phyloP scores from a whole-genome alignment of 1,139 yeast genomes.

The Geotrichum candidum region DNA sequence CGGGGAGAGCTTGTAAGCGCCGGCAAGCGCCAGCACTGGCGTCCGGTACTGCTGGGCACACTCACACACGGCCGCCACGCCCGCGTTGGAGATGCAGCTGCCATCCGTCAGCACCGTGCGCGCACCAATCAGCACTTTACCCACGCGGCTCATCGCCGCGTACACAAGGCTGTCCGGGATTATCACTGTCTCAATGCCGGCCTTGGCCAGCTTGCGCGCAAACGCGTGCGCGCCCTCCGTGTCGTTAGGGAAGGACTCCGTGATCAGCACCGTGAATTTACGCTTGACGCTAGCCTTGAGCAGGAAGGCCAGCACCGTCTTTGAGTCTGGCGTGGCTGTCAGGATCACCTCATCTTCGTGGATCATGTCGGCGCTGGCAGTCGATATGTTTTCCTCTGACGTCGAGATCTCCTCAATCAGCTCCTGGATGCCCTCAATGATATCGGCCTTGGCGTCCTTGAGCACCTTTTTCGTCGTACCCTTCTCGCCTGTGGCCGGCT shows the following conservation, averaged over 20 bases:
- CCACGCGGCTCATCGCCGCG: constrained; percentile 96
- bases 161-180: constrained; percentile 90
- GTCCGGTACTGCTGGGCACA: constrained; percentile 93
- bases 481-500: constrained; percentile 25
- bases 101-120: constrained; percentile 93
- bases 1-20: constrained; percentile 88
- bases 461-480: constrained; percentile 34
- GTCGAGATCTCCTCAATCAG: constrained; percentile 86
- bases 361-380: constrained; percentile 85
- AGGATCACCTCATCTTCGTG: constrained; percentile 89
- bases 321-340: constrained; percentile 90
- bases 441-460: constrained; percentile 75
- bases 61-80: constrained; percentile 89
- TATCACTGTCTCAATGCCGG: constrained; percentile 82
- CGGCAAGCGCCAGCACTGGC: constrained; percentile 94
- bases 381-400: constrained; percentile 85
- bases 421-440: constrained; percentile 91
- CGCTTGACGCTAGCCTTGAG: constrained; percentile 84
- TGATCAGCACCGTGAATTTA: constrained; percentile 84
- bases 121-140: constrained; percentile 90
- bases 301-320: constrained; percentile 80
- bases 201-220: constrained; percentile 72
- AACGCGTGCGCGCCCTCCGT: constrained; percentile 68
- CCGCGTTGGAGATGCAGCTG: constrained; percentile 84
- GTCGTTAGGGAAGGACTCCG: constrained; percentile 90